A percentile compares a stretch with the other conserved stretches of the same genome.
Conservation (phyloP, 495 filamentous ascomycete species). For the Choiromyces venosus region DNA sequence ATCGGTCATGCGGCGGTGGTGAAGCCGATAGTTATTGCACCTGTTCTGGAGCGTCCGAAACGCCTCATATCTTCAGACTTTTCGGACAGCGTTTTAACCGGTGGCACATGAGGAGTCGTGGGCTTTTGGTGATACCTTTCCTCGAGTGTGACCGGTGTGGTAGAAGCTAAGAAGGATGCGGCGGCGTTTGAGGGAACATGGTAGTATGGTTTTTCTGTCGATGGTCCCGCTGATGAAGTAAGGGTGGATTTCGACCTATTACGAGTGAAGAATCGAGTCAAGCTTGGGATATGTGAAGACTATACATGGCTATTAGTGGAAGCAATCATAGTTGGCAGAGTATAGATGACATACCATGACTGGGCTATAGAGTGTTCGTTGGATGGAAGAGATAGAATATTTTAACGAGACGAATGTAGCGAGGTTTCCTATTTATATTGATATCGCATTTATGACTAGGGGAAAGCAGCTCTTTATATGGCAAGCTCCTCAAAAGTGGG, state of each 20-base stretch:
- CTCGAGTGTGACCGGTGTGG: not conserved
- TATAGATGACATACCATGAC: not conserved
- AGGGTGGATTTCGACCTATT: not conserved
- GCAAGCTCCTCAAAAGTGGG: not conserved
- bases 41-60: not conserved
- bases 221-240: not conserved
- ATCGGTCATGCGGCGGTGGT: not conserved
- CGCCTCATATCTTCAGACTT: not conserved
- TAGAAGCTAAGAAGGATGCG: not conserved
- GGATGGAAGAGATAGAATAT: not conserved
- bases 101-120: not conserved
- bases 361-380: not conserved
- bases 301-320: not conserved
- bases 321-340: not conserved
- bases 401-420: not conserved
- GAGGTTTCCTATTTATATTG: not conserved
- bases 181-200: not conserved
- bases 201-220: not conserved
- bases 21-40: not conserved
- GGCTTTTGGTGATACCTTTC: not conserved
- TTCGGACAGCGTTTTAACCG: not conserved
- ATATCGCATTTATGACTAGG: not conserved
- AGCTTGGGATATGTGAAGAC: not conserved
- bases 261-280: not conserved
- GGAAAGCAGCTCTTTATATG: not conserved